Percentiles rank a stretch among this genome's conserved stretches.
phyloP scores from a whole-genome alignment of 805 yeast genomes.

The Metschnikowia reukaufii region DNA sequence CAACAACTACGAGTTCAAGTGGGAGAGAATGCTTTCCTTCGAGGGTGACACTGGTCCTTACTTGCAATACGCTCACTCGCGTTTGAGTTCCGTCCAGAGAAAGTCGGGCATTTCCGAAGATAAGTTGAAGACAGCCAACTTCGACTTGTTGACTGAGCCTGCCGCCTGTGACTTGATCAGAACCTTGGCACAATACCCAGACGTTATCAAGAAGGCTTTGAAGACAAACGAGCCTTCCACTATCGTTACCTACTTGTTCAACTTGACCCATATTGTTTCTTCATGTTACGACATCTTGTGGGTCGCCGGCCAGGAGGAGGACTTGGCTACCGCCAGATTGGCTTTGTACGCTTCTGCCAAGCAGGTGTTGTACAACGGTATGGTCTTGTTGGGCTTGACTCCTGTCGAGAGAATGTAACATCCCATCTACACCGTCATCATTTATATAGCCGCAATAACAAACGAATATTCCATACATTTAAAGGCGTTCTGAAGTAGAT shows the following conservation, averaged over 20 bases:
- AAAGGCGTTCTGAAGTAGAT: too few species aligned
- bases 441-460: not conserved
- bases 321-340: slow-evolving; percentile 84
- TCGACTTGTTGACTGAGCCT: slow-evolving; percentile 64
- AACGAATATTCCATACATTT: not conserved
- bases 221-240: slow-evolving; percentile 92
- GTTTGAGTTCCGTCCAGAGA: slow-evolving; percentile 92
- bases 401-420: slow-evolving; percentile 98
- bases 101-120: slow-evolving; percentile 54
- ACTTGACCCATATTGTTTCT: slow-evolving; percentile 88
- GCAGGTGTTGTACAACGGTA: slow-evolving; percentile 86
- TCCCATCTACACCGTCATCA: too few species aligned
- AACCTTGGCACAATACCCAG: slow-evolving; percentile 86
- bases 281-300: slow-evolving; percentile 94
- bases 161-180: slow-evolving; percentile 72
- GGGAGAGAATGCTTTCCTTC: slow-evolving; percentile 97
- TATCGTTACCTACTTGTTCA: slow-evolving; percentile 89
- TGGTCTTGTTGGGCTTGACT: slow-evolving; percentile 85
- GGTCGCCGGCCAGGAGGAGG: slow-evolving; percentile 94
- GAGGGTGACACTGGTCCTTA: slow-evolving; percentile 99
- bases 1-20: slow-evolving; percentile 92
- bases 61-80: slow-evolving; percentile 96
- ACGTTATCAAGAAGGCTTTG: slow-evolving; percentile 75
- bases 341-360: slow-evolving; percentile 89
- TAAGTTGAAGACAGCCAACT: slow-evolving; percentile 51